A percentile compares a stretch with the other conserved stretches of the same genome.
Conservation (phyloP, 2,329 filamentous ascomycete species). For the Penicillium sp. region DNA sequence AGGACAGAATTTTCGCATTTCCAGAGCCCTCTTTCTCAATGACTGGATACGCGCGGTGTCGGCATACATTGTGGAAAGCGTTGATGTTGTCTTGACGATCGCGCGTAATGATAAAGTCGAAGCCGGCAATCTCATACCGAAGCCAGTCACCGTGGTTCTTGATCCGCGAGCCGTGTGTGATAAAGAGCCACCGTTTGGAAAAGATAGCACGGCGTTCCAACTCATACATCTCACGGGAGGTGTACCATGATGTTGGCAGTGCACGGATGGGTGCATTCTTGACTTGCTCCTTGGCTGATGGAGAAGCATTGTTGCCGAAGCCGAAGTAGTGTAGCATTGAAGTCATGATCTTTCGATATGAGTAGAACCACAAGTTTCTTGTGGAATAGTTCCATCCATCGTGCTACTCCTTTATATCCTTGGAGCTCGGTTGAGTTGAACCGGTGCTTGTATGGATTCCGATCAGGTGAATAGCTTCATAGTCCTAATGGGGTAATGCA, state of each 20-base stretch:
- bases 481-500: slow-evolving; percentile 1
- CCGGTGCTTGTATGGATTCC: slow-evolving; percentile 1
- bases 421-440: background rate
- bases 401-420: background rate
- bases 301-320: slow-evolving; percentile 13
- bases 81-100: slow-evolving; percentile 18
- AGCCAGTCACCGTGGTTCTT: slow-evolving; percentile 21
- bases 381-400: too few species aligned
- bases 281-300: slow-evolving; percentile 6
- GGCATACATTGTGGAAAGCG: slow-evolving; percentile 22
- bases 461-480: slow-evolving; percentile 5
- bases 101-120: slow-evolving; percentile 21
- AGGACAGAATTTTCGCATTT: slow-evolving; percentile 19
- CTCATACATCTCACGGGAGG: slow-evolving; percentile 22
- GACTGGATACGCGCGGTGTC: slow-evolving; percentile 21
- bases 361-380: too few species aligned
- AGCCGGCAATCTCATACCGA: slow-evolving; percentile 19
- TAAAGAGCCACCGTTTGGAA: slow-evolving; percentile 20
- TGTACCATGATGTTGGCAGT: slow-evolving; percentile 22
- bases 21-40: slow-evolving; percentile 20
- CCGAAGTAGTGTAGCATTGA: slow-evolving; percentile 21
- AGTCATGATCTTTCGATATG: too few species aligned
- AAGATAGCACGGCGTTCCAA: slow-evolving; percentile 21
- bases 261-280: slow-evolving; percentile 15
- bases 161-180: slow-evolving; percentile 20